Percentiles rank a stretch among this genome's conserved stretches.
Evolutionary conservation across 2,329 filamentous ascomycete species (phyloP).

Genomic region (Ophiostoma angusticollis): DNA sequence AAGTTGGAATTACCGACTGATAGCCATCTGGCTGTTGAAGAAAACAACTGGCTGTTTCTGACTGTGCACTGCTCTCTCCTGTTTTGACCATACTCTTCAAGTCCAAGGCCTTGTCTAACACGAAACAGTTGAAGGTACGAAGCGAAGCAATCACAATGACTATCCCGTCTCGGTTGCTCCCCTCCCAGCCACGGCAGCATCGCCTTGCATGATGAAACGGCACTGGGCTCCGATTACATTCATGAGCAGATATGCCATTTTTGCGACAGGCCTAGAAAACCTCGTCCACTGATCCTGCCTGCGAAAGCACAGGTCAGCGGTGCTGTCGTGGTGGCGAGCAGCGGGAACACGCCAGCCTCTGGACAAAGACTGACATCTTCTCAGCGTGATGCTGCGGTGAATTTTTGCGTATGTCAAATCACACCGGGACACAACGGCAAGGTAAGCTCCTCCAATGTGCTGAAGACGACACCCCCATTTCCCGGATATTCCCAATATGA

Average conservation of each 20-base stretch:
- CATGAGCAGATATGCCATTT: conserved; percentile 76
- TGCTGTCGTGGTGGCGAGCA: neutral
- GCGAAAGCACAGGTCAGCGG: neutral
- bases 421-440: neutral
- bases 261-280: conserved; percentile 99
- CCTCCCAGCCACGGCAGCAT: neutral
- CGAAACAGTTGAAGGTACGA: conserved; percentile 2
- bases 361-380: conserved; percentile 5
- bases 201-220: conserved; percentile 64
- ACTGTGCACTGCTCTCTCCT: conserved; percentile 21
- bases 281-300: conserved; percentile 81
- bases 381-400: neutral
- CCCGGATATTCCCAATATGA: conserved; percentile 28
- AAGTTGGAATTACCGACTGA: conserved; percentile 98
- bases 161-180: too few relatives aligned
- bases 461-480: neutral
- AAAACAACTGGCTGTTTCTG: conserved; percentile 82
- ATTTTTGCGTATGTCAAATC: neutral
- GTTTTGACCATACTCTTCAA: neutral
- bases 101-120: neutral
- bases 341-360: neutral
- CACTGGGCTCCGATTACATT: conserved; percentile 86
- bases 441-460: conserved; percentile 7
- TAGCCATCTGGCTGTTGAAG: conserved; percentile 45
- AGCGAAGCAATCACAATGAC: neutral